Evolutionary conservation across 176 grass and related monocot genomes (phyloP), one percentile per base, ranked within the genome.

Genomic region (Rhynchospora pubera): DNA sequence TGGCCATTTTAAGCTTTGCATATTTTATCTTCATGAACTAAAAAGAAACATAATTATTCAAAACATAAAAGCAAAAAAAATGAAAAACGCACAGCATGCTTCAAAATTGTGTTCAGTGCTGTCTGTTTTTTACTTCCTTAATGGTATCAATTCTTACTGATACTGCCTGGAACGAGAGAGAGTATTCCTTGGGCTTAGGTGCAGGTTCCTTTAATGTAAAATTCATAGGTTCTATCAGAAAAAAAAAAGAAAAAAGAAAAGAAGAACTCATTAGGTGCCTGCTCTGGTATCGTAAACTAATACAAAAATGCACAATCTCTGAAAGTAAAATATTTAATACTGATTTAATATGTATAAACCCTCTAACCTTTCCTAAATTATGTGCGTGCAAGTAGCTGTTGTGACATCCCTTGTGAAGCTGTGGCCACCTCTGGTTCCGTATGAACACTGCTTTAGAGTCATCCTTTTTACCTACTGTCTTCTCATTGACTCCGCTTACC

Each of bases 381-480:
- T 28, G 15, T 23, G 1, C 12, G 23, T 4, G 42, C 14, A 82
- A n/a, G 85, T 84, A 92, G 90, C 85, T 60, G 57, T 82, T 2
- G 55, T 82, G 26, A 92, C 87, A n/a, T 92, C 90, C 30, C 87
- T 92, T 61, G 51, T 92, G 78, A 92, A 92, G 78, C 82, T 83
- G 60, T 85, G 82, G 82, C 87, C 90, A 12, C 39, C 87, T 0
- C 60, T 87, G 56, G 90, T 65, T 11, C 78, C 84, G 2, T 89
- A 89, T 9, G 90, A 92, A 62, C 70, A 87, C 62, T 78, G 85
- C 21, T 87, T 92, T 62, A 81, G 90, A 64, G 90, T 92, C 3
- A 89, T 81, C 50, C 84, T 92, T 83, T 92, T 89, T 84, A 87
- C 90, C 10, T 89, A 87, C 62, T 89, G 90, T 69, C 90, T 92